These are phyloP conservation scores for Cordyceps fumosorosea DNA, from an alignment of 2,329 filamentous ascomycete species.

Conservation along the genomic window DNA sequence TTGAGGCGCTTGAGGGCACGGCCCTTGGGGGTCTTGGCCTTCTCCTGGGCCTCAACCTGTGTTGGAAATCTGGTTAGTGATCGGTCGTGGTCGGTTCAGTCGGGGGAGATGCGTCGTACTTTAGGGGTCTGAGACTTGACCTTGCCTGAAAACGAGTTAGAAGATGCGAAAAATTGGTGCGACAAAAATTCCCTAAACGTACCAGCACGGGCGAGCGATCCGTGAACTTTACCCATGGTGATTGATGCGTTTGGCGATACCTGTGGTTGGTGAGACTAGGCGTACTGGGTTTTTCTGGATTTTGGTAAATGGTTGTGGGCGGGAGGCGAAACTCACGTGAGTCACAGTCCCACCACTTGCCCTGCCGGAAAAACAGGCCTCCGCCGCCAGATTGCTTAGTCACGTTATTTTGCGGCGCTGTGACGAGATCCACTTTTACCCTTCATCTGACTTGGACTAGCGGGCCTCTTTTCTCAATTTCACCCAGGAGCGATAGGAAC, in stretches of 20 bases:
- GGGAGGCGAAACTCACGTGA: slow-evolving; percentile 32
- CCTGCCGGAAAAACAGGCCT: slow-evolving; percentile 12
- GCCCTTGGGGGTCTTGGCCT: slow-evolving; percentile 95
- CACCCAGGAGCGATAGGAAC: background rate
- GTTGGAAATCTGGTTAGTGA: slow-evolving; percentile 23
- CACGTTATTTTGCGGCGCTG: background rate
- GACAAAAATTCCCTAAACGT: slow-evolving; percentile 22
- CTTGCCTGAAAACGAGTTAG: slow-evolving; percentile 71
- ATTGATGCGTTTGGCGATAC: slow-evolving; percentile 33
- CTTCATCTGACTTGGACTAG: too few relatives aligned
- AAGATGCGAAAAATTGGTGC: slow-evolving; percentile 14
- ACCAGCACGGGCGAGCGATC: slow-evolving; percentile 81
- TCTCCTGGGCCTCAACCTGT: slow-evolving; percentile 85
- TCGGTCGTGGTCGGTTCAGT: slow-evolving; percentile 21
- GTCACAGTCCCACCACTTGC: slow-evolving; percentile 13
- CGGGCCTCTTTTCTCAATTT: too few relatives aligned
- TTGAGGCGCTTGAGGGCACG: slow-evolving; percentile 94
- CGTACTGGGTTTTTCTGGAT: slow-evolving; percentile 29
- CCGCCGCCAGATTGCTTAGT: background rate
- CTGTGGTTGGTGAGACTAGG: slow-evolving; percentile 28
- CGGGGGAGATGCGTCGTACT: slow-evolving; percentile 46
- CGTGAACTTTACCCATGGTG: slow-evolving; percentile 90
- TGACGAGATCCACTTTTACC: background rate
- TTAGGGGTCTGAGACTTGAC: slow-evolving; percentile 96
- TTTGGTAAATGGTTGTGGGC: slow-evolving; percentile 34